Percentiles rank a stretch among this genome's conserved stretches.
phyloP scores from a whole-genome alignment of 192 early-diverging fungal genomes.

The Linnemannia exigua region DNA sequence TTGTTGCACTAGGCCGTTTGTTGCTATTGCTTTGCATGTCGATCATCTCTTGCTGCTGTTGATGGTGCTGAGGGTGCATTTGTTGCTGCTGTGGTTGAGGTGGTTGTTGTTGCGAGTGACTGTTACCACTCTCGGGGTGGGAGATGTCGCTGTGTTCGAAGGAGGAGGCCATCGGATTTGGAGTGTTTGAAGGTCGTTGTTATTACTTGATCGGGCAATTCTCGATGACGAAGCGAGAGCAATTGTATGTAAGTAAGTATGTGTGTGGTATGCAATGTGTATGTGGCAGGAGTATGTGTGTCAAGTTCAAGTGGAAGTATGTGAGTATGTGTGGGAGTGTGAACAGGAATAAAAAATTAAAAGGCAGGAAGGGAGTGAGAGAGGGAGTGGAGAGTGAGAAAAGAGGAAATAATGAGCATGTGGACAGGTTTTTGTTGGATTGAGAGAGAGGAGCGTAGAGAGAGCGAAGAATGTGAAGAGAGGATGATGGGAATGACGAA shows the following conservation, averaged over 20 bases:
- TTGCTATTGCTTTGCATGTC: background rate
- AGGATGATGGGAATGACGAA: background rate
- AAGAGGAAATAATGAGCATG: background rate
- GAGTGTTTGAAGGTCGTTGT: conserved; percentile 1
- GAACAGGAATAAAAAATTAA: background rate
- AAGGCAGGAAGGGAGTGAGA: background rate
- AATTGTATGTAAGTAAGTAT: background rate
- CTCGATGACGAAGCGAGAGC: background rate
- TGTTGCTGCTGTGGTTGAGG: background rate
- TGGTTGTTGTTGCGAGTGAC: background rate
- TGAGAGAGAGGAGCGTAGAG: background rate
- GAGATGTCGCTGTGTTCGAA: conserved; percentile 15
- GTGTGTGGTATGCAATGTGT: background rate
- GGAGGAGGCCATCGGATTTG: conserved; percentile 17
- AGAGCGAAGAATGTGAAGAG: background rate
- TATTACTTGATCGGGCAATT: background rate
- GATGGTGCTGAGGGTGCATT: conserved; percentile 8
- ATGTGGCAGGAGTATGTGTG: background rate
- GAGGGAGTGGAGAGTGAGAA: background rate
- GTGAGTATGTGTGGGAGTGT: background rate
- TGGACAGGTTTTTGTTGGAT: background rate
- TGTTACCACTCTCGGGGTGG: background rate
- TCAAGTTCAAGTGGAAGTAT: no score
- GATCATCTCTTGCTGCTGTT: conserved; percentile 19
- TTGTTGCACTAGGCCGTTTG: background rate